phyloP scores from a whole-genome alignment of 768 basidiomycete genomes.

The Lentinus brumalis region DNA sequence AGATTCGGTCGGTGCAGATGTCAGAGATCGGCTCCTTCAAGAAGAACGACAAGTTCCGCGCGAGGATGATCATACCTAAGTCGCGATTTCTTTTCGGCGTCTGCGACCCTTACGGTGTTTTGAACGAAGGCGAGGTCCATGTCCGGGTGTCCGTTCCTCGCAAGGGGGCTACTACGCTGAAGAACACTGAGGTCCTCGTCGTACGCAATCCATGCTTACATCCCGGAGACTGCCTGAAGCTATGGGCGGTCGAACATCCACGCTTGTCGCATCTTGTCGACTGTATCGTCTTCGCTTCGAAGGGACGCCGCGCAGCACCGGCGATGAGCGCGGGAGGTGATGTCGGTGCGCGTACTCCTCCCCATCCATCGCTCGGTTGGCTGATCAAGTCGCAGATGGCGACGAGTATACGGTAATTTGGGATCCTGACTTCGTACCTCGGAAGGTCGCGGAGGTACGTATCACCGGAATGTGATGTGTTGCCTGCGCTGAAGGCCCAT shows the following conservation, averaged over 20 bases:
- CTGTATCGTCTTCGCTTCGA: constrained; percentile 67
- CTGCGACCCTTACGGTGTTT: constrained; percentile 64
- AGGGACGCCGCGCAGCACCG: constrained; percentile 62
- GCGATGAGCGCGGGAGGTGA: constrained; percentile 74
- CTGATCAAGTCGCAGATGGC: constrained; percentile 34
- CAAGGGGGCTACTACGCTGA: constrained; percentile 55
- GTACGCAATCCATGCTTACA: constrained; percentile 72
- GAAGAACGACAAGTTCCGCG: constrained; percentile 54
- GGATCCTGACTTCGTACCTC: constrained; percentile 65
- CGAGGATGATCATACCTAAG: constrained; percentile 62
- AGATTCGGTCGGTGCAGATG: constrained; percentile 48
- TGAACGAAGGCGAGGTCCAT: constrained; percentile 66
- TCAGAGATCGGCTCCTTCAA: constrained; percentile 51
- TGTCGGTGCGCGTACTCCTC: constrained; percentile 43
- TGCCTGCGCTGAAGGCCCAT: background rate
- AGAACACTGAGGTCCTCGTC: constrained; percentile 62
- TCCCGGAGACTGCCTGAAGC: constrained; percentile 68
- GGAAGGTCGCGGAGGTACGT: constrained; percentile 52
- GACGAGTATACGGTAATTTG: constrained; percentile 73
- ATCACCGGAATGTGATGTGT: background rate
- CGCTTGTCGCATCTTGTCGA: constrained; percentile 59
- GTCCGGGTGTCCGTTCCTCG: constrained; percentile 55
- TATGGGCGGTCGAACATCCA: constrained; percentile 56
- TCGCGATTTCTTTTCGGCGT: constrained; percentile 67
- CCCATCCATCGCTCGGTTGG: background rate